These are phyloP conservation scores for Pseudopithomyces chartarum DNA, from an alignment of 2,329 filamentous ascomycete genomes.

Conservation along the genomic window DNA sequence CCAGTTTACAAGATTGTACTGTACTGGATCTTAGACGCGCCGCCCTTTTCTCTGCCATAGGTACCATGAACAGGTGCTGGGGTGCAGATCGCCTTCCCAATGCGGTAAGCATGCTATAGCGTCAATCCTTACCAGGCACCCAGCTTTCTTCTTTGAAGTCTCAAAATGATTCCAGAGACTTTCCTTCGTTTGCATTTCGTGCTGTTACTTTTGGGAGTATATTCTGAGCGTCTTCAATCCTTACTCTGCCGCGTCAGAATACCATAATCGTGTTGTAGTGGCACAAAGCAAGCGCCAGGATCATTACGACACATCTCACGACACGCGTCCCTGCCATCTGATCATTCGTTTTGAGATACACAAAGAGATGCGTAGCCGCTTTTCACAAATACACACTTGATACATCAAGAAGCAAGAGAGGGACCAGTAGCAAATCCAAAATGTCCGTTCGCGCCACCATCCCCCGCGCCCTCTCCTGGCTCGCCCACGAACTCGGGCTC, in stretches of 20 bases:
- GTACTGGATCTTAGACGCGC: background rate
- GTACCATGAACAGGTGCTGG: background rate
- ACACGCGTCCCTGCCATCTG: background rate
- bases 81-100: background rate
- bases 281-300: background rate
- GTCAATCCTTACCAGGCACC: slow-evolving; percentile 1
- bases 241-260: background rate
- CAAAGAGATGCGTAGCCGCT: background rate
- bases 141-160: background rate
- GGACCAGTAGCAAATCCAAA: background rate
- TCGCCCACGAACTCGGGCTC: slow-evolving; percentile 36
- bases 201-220: background rate
- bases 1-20: background rate
- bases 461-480: slow-evolving; percentile 22
- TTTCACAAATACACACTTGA: background rate
- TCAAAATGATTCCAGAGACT: background rate
- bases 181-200: background rate
- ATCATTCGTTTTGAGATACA: background rate
- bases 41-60: background rate
- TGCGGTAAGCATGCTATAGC: slow-evolving; percentile 1
- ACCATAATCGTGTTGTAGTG: background rate
- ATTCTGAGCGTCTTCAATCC: too few relatives aligned
- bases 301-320: background rate
- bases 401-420: too few relatives aligned
- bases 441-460: slow-evolving; percentile 20